Base-by-base conservation (phyloP, 257 asterid genomes). In the Lycium barbarum region DNA sequence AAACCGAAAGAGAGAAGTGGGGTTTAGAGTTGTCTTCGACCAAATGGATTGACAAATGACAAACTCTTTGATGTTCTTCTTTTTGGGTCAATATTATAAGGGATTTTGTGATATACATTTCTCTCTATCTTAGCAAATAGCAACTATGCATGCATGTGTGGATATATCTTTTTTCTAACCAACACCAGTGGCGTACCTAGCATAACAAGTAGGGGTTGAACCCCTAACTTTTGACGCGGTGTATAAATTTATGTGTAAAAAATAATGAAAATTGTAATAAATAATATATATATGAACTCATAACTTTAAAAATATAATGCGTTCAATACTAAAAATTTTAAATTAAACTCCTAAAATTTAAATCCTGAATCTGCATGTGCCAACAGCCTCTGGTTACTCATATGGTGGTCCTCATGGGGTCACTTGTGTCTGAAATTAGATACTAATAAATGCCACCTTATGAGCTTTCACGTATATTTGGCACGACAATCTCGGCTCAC, bases 141-240 rank as follows among this genome's bases (percentile, higher is more conserved):
- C 79, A 71, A 71, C 55, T 45, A 47, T n/a, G 80, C 59, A 73
- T 73, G 80, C 59, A 73, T 73, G 43, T 73, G 12, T 1, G 40
- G 14, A 73, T 72, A 1, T 45, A 9, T 72, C 6, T 70, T 45
- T 35, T 45, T 20, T 33, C 57, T 10, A 10, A 0, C 17, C 55
- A 45, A 72, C 38, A 57, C 80, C 45, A 26, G 33, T 26, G 33
- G 33, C 33, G 33, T 26, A 26, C 33, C 33, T 26, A 26, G 33
- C 33, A 26, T 26, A 26, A 26, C 33, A 26, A 26, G 33, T 26
- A 26, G 33, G 33, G 33, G 33, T 26, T 26, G 33, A 26, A 26
- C 33, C 33, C 33, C 1, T 26, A 26, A 26, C 33, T 26, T 26
- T 26, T 26, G 33, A 26, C 33, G 33, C 33, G 33, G 33, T 26